Evolutionary conservation across 352 stramenopile species (phyloP), one percentile per base, ranked within the genome.

Genomic region (Elongisporangium anandrum): DNA sequence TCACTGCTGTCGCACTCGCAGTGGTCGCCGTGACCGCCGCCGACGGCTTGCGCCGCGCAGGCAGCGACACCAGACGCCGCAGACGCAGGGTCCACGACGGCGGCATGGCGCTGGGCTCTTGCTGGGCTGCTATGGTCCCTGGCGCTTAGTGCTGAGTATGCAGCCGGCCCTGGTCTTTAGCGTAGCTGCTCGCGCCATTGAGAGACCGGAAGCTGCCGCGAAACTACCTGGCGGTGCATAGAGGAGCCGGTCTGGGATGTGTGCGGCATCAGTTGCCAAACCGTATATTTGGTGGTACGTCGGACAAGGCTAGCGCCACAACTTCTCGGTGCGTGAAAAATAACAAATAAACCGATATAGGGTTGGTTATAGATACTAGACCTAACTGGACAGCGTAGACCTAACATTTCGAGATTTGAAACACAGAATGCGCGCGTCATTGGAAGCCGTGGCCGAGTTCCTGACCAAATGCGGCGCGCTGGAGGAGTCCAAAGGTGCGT

Each of bases 401-500:
- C 29, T 41, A 41, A 41, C 29, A 41, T 41, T 41, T 41, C 29
- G 29, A 8, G 29, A 41, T 41, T 41, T 41, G 5, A 34, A 41
- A 41, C 29, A 41, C 29, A 41, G 29, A 41, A 85, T 85, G 77
- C 72, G 52, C 34, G 65, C 55, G 1, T 70, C 72, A 19, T 52
- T 85, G 17, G 73, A 85, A 54, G 61, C 65, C 3, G 79, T 81
- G n/a, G 73, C 72, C 57, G 73, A 85, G 57, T 87, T 84, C 60
- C 55, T 87, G 53, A 64, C 70, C 54, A 66, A 63, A 54, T 79
- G 77, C 54, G 77, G 75, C 48, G 75, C 73, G 16, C 50, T 79
- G 19, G 65, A 83, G 39, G 66, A 67, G 21, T 59, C 69, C 41
- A 73, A 74, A 19, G 68, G 77, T 87, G 59, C 62, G 41, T 41